A percentile compares a stretch with the other conserved stretches of the same genome.
Evolutionary conservation across 805 yeast genomes (phyloP).

Genomic region (Wickerhamiella occidentalis): DNA sequence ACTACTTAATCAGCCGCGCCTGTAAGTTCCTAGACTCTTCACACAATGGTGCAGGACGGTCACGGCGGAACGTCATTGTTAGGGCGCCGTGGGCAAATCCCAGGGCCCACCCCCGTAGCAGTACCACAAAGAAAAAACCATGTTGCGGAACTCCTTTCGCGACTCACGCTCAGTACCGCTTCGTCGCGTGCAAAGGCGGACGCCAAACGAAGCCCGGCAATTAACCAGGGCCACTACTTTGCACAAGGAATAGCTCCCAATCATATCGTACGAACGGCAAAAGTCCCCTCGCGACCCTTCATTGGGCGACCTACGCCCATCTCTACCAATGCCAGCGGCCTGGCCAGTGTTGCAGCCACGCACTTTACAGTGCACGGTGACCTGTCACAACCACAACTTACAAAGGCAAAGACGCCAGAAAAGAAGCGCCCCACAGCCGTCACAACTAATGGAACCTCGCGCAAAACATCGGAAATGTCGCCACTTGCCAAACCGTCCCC

Average conservation of each 20-base stretch:
- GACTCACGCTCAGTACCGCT: slow-evolving; percentile 25
- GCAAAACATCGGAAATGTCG: background rate
- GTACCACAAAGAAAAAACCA: slow-evolving; percentile 17
- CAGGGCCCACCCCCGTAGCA: slow-evolving; percentile 11
- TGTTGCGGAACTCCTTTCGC: slow-evolving; percentile 24
- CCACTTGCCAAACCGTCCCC: background rate
- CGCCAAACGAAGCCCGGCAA: slow-evolving; percentile 7
- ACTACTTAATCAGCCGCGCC: slow-evolving; percentile 1
- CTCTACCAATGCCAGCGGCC: background rate
- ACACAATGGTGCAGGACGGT: slow-evolving; percentile 1
- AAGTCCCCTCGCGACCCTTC: background rate
- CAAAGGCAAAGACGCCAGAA: background rate
- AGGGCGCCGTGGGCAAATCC: slow-evolving; percentile 10
- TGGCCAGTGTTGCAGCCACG: background rate
- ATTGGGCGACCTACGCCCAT: slow-evolving; percentile 1
- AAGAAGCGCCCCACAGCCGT: background rate
- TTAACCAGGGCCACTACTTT: slow-evolving; percentile 2
- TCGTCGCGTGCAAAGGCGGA: slow-evolving; percentile 21
- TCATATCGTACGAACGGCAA: slow-evolving; percentile 1
- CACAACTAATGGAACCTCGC: background rate
- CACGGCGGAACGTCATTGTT: slow-evolving; percentile 4
- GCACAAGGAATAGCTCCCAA: background rate
- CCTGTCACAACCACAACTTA: background rate
- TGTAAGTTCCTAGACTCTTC: background rate
- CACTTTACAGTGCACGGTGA: background rate